Conservation (phyloP, 495 filamentous ascomycete species). For the Neurospora sp. region DNA sequence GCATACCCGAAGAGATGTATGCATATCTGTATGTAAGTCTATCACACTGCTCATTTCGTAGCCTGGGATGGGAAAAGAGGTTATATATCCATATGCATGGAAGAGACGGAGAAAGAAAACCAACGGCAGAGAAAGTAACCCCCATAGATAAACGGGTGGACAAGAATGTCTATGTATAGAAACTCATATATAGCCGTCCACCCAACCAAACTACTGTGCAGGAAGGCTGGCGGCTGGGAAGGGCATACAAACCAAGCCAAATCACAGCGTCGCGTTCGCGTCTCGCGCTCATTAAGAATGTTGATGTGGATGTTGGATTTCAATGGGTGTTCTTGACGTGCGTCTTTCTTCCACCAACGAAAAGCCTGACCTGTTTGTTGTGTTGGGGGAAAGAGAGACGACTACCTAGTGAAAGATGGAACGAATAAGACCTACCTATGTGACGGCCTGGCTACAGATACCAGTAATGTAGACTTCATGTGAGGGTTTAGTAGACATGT, state of each 20-base stretch:
- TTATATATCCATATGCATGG: neutral
- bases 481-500: too few relatives aligned
- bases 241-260: neutral
- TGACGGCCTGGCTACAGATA: too few relatives aligned
- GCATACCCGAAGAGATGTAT: too few relatives aligned
- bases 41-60: neutral
- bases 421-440: too few relatives aligned
- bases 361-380: neutral
- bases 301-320: neutral
- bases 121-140: neutral
- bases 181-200: neutral
- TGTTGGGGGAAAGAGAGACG: too few relatives aligned
- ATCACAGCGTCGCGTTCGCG: neutral
- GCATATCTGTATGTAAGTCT: neutral
- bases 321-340: neutral
- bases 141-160: too few relatives aligned
- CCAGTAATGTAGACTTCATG: too few relatives aligned
- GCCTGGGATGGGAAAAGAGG: neutral
- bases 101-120: neutral
- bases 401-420: too few relatives aligned
- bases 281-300: neutral
- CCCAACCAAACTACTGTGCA: neutral
- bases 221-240: neutral
- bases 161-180: neutral
- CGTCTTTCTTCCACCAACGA: neutral